phyloP scores from a whole-genome alignment of 176 grass and related monocot species.

The Miscanthus lutarioriparius region DNA sequence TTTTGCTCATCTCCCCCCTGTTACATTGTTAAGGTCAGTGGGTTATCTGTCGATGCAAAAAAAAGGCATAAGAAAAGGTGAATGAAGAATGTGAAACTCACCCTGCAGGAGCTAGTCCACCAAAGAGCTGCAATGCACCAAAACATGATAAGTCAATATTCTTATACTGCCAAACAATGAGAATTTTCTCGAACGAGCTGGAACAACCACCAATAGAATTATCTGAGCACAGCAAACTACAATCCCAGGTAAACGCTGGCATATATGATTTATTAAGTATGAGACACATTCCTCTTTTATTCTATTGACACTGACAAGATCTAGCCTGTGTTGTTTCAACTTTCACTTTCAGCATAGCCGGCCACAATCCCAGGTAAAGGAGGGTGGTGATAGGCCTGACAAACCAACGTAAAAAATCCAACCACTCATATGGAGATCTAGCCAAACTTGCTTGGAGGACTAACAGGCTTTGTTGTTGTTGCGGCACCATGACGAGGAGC shows the following conservation, averaged over 20 bases:
- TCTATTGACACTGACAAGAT: neutral
- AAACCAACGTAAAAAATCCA: neutral
- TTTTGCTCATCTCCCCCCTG: conserved; percentile 93
- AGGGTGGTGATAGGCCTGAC: neutral
- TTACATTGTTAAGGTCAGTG: neutral
- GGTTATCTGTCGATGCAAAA: neutral
- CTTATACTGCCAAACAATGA: neutral
- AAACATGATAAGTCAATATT: conserved; percentile 8
- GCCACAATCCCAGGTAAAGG: neutral
- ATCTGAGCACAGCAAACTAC: neutral
- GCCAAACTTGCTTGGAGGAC: neutral
- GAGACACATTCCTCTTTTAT: neutral
- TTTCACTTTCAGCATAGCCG: neutral
- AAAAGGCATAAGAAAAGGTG: neutral
- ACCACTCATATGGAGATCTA: neutral
- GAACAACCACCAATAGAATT: neutral
- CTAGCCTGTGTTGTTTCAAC: neutral
- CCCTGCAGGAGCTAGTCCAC: conserved; percentile 72
- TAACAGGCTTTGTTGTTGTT: neutral
- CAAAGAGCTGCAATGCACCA: conserved; percentile 76
- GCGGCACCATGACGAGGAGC: neutral
- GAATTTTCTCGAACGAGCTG: neutral
- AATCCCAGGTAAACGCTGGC: neutral
- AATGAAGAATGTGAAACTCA: conserved; percentile 41
- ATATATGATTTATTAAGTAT: neutral